Base-by-base conservation (phyloP, 2,329 filamentous ascomycete species). In the Cladophialophora immunda region DNA sequence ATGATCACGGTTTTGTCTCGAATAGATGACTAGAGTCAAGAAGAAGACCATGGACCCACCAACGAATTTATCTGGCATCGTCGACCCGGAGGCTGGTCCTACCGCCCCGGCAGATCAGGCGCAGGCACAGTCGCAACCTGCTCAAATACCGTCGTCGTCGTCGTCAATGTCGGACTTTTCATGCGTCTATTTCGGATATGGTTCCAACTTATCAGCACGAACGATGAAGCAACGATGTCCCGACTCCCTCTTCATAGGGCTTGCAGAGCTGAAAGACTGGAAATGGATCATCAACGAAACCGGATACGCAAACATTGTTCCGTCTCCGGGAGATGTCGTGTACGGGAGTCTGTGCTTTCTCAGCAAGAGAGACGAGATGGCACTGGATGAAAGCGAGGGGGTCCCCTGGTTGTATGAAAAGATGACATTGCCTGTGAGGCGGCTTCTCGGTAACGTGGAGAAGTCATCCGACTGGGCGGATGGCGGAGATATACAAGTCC, bases 221-320 rank as follows among this genome's bases (percentile, higher is more conserved):
- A 81, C 83, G 74, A 84, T 84, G 81, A 78, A 77, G 66, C 69
- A 71, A 22, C 76, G 81, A 65, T 84, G 82, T 60, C 82, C 81
- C 22, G 75, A 75, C 25, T 81, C 79, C 73, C 75, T 70, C 27
- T 78, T 78, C 69, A 74, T 81, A 66, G 81, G 81, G 4, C 73
- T 74, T 13, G 82, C 76, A 22, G 74, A 77, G 11, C 75, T 84
- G n/a, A 67, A 71, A 25, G 75, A 78, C 67, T 78, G 80, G 69
- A 74, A 76, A 34, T 83, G 81, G 78, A 80, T 82, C 71, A 83
- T 84, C 77, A 84, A 83, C 72, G 75, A 82, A 73, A 78, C 81
- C 27, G 81, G 81, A 30, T 83, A 78, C 58, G 82, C 81, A 65
- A 84, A 84, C 69, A 76, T 84, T 30, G 64, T 81, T 17, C 71